Evolutionary conservation across 1,284 basidiomycete species (phyloP).

Genomic region (Moniliella sp.): DNA sequence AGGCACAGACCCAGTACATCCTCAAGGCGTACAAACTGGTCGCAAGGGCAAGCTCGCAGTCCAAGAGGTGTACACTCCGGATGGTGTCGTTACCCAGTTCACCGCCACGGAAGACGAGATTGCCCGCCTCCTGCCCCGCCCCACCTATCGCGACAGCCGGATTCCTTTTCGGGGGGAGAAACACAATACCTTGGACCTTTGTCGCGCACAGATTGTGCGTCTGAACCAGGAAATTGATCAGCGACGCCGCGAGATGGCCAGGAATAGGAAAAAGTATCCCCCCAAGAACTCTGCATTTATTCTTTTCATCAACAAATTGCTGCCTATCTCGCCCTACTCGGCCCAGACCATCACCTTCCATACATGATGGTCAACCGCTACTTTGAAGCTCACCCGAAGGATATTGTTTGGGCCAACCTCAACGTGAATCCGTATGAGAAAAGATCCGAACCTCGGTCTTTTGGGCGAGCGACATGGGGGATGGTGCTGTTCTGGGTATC

Average conservation of each 20-base stretch:
- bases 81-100: conserved; percentile 6
- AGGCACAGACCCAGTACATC: conserved; percentile 56
- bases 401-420: conserved; percentile 76
- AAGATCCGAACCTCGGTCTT: conserved; percentile 40
- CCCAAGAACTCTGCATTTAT: conserved; percentile 49
- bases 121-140: conserved; percentile 39
- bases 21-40: conserved; percentile 48
- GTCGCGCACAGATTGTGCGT: conserved; percentile 41
- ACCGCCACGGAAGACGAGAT: conserved; percentile 22
- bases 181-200: conserved; percentile 65
- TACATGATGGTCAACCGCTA: conserved; percentile 22
- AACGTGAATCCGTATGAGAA: conserved; percentile 70
- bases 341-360: conserved; percentile 18
- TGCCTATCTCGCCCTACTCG: conserved; percentile 15
- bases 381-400: conserved; percentile 35
- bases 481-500: conserved; percentile 46
- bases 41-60: conserved; percentile 26
- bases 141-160: conserved; percentile 50
- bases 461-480: conserved; percentile 41
- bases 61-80: background rate
- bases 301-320: conserved; percentile 75
- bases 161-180: conserved; percentile 50
- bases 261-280: conserved; percentile 39
- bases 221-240: conserved; percentile 40
- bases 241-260: conserved; percentile 46